Conservation (phyloP, 768 basidiomycete genomes). For the Suillus brevipes region DNA sequence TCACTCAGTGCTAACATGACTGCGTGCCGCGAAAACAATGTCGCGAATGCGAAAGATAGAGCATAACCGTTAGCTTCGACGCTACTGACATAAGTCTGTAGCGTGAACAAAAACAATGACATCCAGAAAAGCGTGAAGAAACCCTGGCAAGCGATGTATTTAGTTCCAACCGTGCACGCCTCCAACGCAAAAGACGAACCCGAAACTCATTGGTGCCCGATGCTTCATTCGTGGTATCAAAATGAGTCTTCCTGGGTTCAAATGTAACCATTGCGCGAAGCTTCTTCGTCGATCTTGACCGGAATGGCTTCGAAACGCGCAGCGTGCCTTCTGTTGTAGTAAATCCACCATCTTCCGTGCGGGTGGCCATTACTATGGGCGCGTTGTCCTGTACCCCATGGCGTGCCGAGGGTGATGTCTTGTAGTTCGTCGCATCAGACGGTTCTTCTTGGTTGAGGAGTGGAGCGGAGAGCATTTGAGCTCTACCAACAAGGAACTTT, state of each 20-base stretch:
- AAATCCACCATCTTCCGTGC: constrained; percentile 32
- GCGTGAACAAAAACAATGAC: constrained; percentile 77
- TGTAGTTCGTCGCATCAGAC: constrained; percentile 8
- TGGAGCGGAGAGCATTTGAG: constrained; percentile 1
- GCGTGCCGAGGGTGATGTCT: neutral
- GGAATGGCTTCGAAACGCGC: constrained; percentile 74
- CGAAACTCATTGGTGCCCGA: constrained; percentile 85
- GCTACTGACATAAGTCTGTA: constrained; percentile 75
- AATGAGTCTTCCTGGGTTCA: constrained; percentile 78
- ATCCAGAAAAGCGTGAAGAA: constrained; percentile 97
- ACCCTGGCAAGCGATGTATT: constrained; percentile 49
- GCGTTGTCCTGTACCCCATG: neutral
- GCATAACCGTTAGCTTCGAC: constrained; percentile 78
- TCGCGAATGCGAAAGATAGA: constrained; percentile 77
- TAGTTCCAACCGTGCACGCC: neutral
- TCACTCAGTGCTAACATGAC: constrained; percentile 83
- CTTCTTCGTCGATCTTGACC: constrained; percentile 72
- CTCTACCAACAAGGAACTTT: neutral
- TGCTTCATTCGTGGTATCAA: constrained; percentile 77
- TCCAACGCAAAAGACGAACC: constrained; percentile 35
- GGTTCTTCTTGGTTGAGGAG: neutral
- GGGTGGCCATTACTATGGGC: constrained; percentile 1
- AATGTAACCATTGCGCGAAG: constrained; percentile 84
- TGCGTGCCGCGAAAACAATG: constrained; percentile 86
- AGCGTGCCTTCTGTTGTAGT: constrained; percentile 63